A percentile compares a stretch with the other conserved stretches of the same genome.
Conservation (phyloP, 371 early-diverging fungal genomes). For the Mortierella sp. region DNA sequence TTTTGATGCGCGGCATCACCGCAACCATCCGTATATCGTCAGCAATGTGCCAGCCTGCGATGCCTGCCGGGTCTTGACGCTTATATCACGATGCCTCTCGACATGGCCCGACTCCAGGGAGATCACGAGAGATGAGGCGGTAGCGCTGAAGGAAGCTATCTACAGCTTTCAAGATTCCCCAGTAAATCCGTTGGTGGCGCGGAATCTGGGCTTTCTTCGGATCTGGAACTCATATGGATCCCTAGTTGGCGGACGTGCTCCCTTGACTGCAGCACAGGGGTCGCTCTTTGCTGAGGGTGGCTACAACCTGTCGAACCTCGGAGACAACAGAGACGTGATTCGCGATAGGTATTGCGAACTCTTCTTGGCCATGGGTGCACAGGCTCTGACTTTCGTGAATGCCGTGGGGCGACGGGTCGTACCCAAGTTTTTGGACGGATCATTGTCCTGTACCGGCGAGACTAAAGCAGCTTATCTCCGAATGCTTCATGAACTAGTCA, state of each 20-base stretch:
- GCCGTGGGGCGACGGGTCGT: not conserved
- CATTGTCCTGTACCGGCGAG: not conserved
- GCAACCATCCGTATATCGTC: not conserved
- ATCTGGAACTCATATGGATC: constrained; percentile 14
- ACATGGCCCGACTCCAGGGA: not conserved
- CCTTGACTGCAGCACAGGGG: constrained; percentile 13
- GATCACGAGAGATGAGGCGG: constrained; percentile 3
- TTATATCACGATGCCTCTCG: not conserved
- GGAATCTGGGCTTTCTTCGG: constrained; percentile 1
- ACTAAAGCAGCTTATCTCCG: constrained; percentile 1
- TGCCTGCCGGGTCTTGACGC: not conserved
- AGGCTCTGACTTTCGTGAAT: not conserved
- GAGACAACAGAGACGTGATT: constrained; percentile 6
- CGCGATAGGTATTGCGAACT: not conserved
- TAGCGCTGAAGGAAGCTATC: not conserved
- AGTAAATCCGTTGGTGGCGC: not conserved
- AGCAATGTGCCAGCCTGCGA: not conserved
- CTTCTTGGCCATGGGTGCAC: constrained; percentile 12
- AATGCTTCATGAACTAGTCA: not conserved
- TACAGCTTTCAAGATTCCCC: too few relatives aligned
- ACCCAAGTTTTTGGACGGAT: constrained; percentile 5
- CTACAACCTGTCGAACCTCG: not conserved
- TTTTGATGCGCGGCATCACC: not conserved
- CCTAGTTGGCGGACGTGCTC: not conserved
- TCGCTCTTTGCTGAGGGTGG: constrained; percentile 4